Conservation (phyloP, 352 stramenopile species). For the Achlya hypogyna region DNA sequence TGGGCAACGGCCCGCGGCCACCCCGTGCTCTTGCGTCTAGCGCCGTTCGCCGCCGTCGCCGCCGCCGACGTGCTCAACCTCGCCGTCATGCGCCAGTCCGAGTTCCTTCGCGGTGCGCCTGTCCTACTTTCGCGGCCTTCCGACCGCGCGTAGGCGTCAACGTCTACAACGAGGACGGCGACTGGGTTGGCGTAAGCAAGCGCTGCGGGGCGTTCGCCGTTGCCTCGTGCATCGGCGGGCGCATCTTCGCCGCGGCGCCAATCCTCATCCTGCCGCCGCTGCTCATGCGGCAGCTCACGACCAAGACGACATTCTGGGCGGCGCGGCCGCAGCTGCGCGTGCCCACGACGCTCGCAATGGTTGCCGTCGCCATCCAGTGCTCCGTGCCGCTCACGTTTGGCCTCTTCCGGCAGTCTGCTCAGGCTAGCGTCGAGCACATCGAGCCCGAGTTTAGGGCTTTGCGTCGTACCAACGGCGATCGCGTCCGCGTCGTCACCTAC, state of each 20-base stretch:
- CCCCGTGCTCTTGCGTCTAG: conserved; percentile 51
- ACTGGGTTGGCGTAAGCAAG: conserved; percentile 65
- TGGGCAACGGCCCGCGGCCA: conserved; percentile 37
- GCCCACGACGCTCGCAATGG: conserved; percentile 53
- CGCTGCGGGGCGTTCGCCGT: conserved; percentile 63
- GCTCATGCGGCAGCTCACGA: conserved; percentile 45
- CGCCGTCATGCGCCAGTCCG: conserved; percentile 75
- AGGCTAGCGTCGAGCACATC: conserved; percentile 48
- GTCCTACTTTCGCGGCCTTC: background rate
- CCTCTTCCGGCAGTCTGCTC: conserved; percentile 73
- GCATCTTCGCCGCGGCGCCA: conserved; percentile 71
- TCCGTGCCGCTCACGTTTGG: conserved; percentile 80
- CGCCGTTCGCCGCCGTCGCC: conserved; percentile 71
- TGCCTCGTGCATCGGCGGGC: conserved; percentile 57
- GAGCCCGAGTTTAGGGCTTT: conserved; percentile 46
- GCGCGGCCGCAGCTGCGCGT: conserved; percentile 47
- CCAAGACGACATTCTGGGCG: conserved; percentile 28
- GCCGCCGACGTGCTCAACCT: conserved; percentile 79
- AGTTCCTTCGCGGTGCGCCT: conserved; percentile 49
- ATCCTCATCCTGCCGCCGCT: conserved; percentile 73
- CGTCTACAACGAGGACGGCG: conserved; percentile 74
- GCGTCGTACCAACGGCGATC: conserved; percentile 34
- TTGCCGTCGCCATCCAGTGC: conserved; percentile 73
- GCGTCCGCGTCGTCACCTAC: conserved; percentile 61
- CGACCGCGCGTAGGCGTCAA: conserved; percentile 30